These are phyloP conservation scores for Colletotrichum caudatum DNA, from an alignment of 2,329 filamentous ascomycete genomes.

Conservation along the genomic window DNA sequence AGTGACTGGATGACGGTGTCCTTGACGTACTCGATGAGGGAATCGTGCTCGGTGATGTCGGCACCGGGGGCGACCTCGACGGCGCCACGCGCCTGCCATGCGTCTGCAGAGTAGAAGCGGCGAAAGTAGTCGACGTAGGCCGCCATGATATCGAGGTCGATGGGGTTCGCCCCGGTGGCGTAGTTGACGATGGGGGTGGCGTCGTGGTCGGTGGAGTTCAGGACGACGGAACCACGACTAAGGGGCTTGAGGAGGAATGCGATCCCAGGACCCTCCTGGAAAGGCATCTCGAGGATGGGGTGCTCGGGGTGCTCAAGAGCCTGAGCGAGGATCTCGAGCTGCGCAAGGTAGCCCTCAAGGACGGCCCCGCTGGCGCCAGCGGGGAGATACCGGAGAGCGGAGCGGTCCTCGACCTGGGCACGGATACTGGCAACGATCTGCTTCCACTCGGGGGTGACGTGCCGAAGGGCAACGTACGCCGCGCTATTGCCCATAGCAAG, in stretches of 20 bases:
- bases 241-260: slow-evolving; percentile 50
- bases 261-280: slow-evolving; percentile 43
- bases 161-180: slow-evolving; percentile 51
- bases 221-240: slow-evolving; percentile 51
- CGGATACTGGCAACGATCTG: slow-evolving; percentile 45
- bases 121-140: slow-evolving; percentile 49
- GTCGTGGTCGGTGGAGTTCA: slow-evolving; percentile 44
- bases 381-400: slow-evolving; percentile 43
- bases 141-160: slow-evolving; percentile 52
- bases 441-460: slow-evolving; percentile 44
- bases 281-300: slow-evolving; percentile 49
- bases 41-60: slow-evolving; percentile 41
- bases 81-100: slow-evolving; percentile 44
- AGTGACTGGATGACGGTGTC: slow-evolving; percentile 51
- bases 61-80: slow-evolving; percentile 45
- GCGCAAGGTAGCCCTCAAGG: slow-evolving; percentile 45
- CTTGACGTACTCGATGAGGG: slow-evolving; percentile 45
- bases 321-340: slow-evolving; percentile 46
- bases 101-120: slow-evolving; percentile 46
- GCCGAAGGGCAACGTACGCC: slow-evolving; percentile 47
- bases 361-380: slow-evolving; percentile 42
- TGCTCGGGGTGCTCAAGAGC: slow-evolving; percentile 47
- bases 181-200: slow-evolving; percentile 51
- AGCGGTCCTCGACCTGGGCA: slow-evolving; percentile 44
- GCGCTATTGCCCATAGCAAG: slow-evolving; percentile 50